Evolutionary conservation across 495 filamentous ascomycete species (phyloP), one percentile per base, ranked within the genome.

Genomic region (Penicillium argentinense): DNA sequence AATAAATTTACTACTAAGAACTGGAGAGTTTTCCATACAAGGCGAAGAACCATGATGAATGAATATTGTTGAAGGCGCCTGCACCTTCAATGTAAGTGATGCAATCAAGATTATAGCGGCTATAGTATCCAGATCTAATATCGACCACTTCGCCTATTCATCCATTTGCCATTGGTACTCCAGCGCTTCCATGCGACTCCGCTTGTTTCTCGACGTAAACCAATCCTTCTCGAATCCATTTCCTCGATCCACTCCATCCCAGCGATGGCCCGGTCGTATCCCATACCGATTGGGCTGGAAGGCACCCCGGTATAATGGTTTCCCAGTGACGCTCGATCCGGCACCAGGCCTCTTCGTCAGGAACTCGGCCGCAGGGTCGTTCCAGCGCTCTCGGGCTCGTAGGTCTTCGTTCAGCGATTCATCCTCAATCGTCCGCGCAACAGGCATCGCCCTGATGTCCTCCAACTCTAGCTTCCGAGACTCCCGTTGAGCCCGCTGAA

Each of bases 131-230:
- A 42, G 11, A 17, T 23, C n/a, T n/a, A n/a, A 40, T 13, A 33
- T 7, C 14, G 23, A 9, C 11, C 13, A 28, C 8, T 16, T 26
- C 22, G 18, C 28, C 36, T 59, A 93, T 54, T 89, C 87, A 72
- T 97, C 91, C 84, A 91, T 91, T 78, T 95, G 89, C 93, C 92
- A 97, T 40, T 85, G 77, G 69, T 96, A 96, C 59, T 95, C 88
- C 67, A 97, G 61, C 27, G 86, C 80, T 63, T 85, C 84, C 49
- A 83, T 74, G 63, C 87, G 82, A 60, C 79, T 79, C 66, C 77
- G 81, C 62, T 79, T 69, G 68, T 96, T 95, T 63, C 87, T 72
- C 21, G 89, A 87, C 62, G 85, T 84, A 72, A 97, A 97, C 76
- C 89, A 86, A 68, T 97, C 89, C 67, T 81, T 88, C 74, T 98